A percentile compares a stretch with the other conserved stretches of the same genome.
Evolutionary conservation across 257 asterid genomes (phyloP).

Genomic region (Fraxinus excelsior): DNA sequence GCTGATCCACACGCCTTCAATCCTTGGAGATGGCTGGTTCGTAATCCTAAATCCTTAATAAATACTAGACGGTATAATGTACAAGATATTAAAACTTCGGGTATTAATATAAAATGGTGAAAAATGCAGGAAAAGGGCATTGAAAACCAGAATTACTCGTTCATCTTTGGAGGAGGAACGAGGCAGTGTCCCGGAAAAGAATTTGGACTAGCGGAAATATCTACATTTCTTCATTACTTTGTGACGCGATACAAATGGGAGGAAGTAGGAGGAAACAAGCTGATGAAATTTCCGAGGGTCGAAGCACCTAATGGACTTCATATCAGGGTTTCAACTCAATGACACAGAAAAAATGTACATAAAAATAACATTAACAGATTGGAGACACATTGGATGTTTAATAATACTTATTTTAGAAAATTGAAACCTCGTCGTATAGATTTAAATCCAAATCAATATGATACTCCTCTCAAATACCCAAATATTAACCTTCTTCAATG

Average conservation of each 20-base stretch:
- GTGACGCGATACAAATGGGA: slow-evolving; percentile 94
- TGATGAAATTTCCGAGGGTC: slow-evolving; percentile 90
- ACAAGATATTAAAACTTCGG: too few species aligned
- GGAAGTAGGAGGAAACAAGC: slow-evolving; percentile 83
- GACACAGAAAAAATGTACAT: slow-evolving; percentile 24
- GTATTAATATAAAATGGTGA: too few species aligned
- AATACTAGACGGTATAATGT: too few species aligned
- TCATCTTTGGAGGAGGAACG: slow-evolving; percentile 95
- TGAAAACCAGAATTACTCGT: slow-evolving; percentile 71
- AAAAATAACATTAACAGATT: slow-evolving; percentile 19
- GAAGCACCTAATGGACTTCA: slow-evolving; percentile 92
- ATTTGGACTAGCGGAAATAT: slow-evolving; percentile 94
- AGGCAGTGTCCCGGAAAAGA: slow-evolving; percentile 98
- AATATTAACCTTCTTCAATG: too few species aligned
- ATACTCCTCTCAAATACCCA: too few species aligned
- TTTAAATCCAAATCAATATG: too few species aligned
- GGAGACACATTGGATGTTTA: slow-evolving; percentile 50
- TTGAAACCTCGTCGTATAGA: too few species aligned
- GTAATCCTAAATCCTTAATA: slow-evolving; percentile 1
- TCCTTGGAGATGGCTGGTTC: too few species aligned
- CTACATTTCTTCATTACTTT: slow-evolving; percentile 91
- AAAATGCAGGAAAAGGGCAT: slow-evolving; percentile 63
- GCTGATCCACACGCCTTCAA: too few species aligned
- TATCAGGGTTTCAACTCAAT: slow-evolving; percentile 61
- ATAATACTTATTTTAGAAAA: slow-evolving; percentile 11